Evolutionary conservation across 257 asterid genomes (phyloP), one percentile per base, ranked within the genome.

Genomic region (Mitragyna speciosa): DNA sequence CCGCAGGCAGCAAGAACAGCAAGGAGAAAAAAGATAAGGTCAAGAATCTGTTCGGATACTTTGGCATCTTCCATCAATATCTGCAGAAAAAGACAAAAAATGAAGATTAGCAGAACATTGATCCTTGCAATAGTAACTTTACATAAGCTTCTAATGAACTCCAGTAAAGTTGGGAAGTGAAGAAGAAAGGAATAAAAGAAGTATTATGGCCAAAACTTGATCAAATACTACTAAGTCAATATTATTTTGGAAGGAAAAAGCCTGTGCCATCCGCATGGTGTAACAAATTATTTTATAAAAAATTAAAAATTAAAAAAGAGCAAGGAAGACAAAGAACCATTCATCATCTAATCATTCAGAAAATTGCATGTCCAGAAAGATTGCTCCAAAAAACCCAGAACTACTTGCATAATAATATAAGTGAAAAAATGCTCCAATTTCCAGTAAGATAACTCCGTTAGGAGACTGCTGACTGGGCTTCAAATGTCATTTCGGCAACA

Each of bases 21-120:
- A 56, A 96, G 88, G 86, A 92, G 67, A 87, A 90, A 96, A 83
- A 91, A 90, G 77, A 91, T 95, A 78, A 96, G 87, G 86, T 94
- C 97, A 68, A 96, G 88, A 71, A 94, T 89, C 83, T 94, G 97
- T 81, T 94, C 98, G 70, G 97, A 89, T 80, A 96, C 92, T 85
- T 88, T 94, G 73, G 88, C 89, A 72, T 96, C 97, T 68, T 94
- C 99, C 49, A 91, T 90, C 87, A 96, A 79, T 81, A 94, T 90
- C 99, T 96, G 97, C 76, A 78, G 69, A 76, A 84, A 83, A 12
- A 79, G 69, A 76, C 31, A 65, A 63, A 11, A 65, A 51, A 49
- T 31, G 54, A 65, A 33, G 39, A 75, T 61, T 12, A 75, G 79
- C 41, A 75, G 19, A 64, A 24, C 36, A 36, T 33, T 58, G 26